These are phyloP conservation scores for Fraxinus baroniana DNA, from an alignment of 305 asterid genomes.

Conservation along the genomic window DNA sequence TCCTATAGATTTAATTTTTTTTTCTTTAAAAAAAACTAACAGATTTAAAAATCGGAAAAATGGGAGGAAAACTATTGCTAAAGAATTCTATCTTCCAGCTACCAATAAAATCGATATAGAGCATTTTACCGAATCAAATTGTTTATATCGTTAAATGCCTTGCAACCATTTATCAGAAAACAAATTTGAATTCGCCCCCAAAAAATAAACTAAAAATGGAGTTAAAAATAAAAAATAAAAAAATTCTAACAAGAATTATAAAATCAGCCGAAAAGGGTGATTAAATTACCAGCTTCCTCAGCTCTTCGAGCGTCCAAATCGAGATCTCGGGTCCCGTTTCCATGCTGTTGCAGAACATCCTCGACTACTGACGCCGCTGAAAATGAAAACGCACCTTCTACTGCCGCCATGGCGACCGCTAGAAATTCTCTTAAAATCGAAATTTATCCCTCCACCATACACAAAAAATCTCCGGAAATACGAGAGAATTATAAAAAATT, in stretches of 20 bases:
- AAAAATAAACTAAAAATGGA: not conserved
- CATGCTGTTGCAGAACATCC: conserved; percentile 96
- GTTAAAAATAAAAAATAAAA: not conserved
- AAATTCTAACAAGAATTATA: not conserved
- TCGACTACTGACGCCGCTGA: conserved; percentile 85
- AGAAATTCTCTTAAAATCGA: not conserved
- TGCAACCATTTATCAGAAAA: not conserved
- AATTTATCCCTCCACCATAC: conserved; percentile 25
- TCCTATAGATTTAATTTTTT: not conserved
- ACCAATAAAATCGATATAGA: not conserved
- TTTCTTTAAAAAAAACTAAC: not conserved
- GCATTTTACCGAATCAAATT: not conserved
- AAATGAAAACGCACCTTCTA: conserved; percentile 47
- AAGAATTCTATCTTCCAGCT: not conserved
- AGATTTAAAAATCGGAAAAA: not conserved
- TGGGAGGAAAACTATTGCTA: not conserved
- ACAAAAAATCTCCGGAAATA: conserved; percentile 16
- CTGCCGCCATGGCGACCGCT: conserved; percentile 33
- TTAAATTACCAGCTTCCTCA: conserved; percentile 75
- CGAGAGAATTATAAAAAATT: not conserved
- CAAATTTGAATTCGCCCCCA: conserved; percentile 6
- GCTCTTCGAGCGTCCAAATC: conserved; percentile 93
- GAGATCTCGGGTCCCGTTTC: conserved; percentile 57
- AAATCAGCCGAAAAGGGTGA: conserved; percentile 7
- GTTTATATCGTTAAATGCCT: not conserved